Conservation (phyloP, 352 stramenopile species). For the Phytophthora sp. region DNA sequence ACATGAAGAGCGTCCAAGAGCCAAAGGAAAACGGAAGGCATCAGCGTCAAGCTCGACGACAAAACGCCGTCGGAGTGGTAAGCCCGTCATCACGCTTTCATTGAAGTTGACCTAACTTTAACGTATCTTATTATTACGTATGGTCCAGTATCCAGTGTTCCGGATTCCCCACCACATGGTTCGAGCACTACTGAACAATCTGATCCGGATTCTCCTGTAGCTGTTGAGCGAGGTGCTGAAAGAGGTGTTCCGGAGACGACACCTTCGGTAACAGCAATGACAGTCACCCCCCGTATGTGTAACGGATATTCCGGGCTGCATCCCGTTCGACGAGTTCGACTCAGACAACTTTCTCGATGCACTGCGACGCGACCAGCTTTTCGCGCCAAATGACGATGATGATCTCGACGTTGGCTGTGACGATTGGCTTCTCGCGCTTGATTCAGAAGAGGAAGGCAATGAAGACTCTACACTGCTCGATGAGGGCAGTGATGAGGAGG, state of each 20-base stretch:
- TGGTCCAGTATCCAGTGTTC: background rate
- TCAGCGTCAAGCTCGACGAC: background rate
- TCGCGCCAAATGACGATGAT: background rate
- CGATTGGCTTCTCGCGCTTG: background rate
- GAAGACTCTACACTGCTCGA: background rate
- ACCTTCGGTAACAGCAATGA: background rate
- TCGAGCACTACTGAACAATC: background rate
- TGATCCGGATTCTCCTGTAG: background rate
- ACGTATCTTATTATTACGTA: background rate
- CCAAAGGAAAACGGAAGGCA: no score
- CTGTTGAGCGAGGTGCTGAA: background rate
- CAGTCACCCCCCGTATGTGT: no score
- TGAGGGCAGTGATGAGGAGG: background rate
- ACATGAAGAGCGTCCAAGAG: background rate
- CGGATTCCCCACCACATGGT: no score
- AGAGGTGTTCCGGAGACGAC: background rate
- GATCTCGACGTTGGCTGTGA: background rate
- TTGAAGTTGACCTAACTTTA: background rate
- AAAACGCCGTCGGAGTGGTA: background rate
- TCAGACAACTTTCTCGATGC: constrained; percentile 10
- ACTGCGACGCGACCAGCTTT: background rate
- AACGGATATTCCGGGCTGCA: background rate
- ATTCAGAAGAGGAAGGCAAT: background rate
- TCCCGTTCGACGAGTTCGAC: background rate
- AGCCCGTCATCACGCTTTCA: background rate